Conservation (phyloP, 305 asterid genomes). For the Fraxinus sp. region DNA sequence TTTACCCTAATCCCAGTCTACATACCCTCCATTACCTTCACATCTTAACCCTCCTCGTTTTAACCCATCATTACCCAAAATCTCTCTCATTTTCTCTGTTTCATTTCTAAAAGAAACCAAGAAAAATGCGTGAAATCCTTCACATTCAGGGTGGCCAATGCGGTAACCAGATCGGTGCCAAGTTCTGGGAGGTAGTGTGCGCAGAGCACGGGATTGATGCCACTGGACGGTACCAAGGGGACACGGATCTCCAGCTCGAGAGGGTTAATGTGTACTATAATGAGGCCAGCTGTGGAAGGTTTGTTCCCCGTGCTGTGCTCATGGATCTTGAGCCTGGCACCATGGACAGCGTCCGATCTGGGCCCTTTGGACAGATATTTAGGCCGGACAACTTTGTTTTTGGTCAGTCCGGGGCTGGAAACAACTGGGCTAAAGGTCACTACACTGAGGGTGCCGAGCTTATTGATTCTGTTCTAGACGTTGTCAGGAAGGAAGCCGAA, state of each 20-base stretch:
- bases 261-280: constrained; percentile 67
- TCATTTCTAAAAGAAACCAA: neutral
- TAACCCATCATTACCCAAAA: neutral
- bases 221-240: constrained; percentile 63
- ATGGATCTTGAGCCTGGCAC: constrained; percentile 83
- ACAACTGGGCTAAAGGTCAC: constrained; percentile 73
- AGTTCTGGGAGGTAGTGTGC: constrained; percentile 77
- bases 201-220: constrained; percentile 75
- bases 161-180: constrained; percentile 75
- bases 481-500: constrained; percentile 71
- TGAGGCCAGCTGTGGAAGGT: constrained; percentile 66
- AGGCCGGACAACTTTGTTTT: constrained; percentile 70
- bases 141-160: constrained; percentile 82
- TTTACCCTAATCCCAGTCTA: neutral
- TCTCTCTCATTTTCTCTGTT: neutral
- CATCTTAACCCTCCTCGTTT: neutral
- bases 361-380: constrained; percentile 70
- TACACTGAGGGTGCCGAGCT: constrained; percentile 70
- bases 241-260: constrained; percentile 64
- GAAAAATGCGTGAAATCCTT: constrained; percentile 66
- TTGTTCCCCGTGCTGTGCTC: constrained; percentile 71
- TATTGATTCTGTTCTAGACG: constrained; percentile 76
- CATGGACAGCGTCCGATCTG: constrained; percentile 70
- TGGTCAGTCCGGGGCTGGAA: constrained; percentile 71
- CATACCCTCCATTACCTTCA: neutral